Evolutionary conservation across 2,329 filamentous ascomycete species (phyloP).

Genomic region (Corynespora cassiicola): DNA sequence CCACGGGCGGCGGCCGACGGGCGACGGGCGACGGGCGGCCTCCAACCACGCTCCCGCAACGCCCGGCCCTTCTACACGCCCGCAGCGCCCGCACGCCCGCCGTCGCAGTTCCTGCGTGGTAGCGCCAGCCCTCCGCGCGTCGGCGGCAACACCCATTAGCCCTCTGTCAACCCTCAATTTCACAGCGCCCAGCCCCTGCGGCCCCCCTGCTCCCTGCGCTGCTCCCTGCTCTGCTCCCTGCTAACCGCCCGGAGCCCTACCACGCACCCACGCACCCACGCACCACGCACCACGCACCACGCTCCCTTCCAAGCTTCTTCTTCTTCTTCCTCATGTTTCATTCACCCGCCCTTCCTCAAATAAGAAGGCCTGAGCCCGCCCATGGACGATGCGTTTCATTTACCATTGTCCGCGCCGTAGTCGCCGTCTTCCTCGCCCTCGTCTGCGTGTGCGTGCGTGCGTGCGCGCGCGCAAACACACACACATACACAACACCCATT

Average conservation of each 20-base stretch:
- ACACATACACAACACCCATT: no score
- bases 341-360: conserved; percentile 19
- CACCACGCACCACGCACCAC: conserved; percentile 6
- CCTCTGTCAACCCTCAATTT: no score
- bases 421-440: background rate
- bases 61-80: conserved; percentile 1
- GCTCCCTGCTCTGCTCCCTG: conserved; percentile 13
- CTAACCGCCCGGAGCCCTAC: conserved; percentile 14
- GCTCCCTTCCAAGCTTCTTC: no score
- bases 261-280: no score
- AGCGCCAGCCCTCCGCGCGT: conserved; percentile 12
- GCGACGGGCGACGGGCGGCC: no score
- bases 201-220: conserved; percentile 3
- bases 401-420: background rate
- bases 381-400: conserved; percentile 15
- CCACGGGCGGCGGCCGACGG: background rate
- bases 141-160: conserved; percentile 20
- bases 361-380: conserved; percentile 6
- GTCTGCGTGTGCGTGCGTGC: conserved; percentile 2
- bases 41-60: conserved; percentile 1
- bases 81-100: background rate
- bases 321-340: no score
- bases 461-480: no score
- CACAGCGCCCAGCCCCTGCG: background rate
- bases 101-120: background rate